Evolutionary conservation across 31 red algal species (phyloP).

Genomic region (Porphyra umbilicalis): DNA sequence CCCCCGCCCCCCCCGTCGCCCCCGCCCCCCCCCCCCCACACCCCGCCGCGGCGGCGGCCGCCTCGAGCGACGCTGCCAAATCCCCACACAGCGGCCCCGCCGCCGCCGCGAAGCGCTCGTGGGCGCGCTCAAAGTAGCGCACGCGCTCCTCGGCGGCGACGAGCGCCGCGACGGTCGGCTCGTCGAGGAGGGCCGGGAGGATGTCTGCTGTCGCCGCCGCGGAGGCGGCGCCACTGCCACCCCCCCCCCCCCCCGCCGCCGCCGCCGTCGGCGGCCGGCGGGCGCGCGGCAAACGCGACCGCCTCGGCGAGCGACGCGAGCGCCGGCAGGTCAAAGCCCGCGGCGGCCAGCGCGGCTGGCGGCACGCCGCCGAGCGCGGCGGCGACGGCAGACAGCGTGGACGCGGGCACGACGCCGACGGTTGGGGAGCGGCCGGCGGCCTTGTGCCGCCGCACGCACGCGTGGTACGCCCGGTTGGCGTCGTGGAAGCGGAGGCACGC

Average conservation of each 20-base stretch:
- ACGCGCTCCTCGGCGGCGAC: constrained; percentile 32
- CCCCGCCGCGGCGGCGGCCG: constrained; percentile 10
- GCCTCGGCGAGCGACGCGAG: constrained; percentile 43
- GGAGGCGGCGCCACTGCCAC: no score
- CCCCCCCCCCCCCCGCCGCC: constrained; percentile 4
- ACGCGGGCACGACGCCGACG: background rate
- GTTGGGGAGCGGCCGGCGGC: background rate
- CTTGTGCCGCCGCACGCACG: constrained; percentile 42
- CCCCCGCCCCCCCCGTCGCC: background rate
- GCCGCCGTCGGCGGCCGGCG: no score
- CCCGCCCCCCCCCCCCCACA: background rate
- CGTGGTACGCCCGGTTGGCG: constrained; percentile 21
- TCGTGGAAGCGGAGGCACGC: constrained; percentile 44
- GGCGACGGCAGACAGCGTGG: background rate
- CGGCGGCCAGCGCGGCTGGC: background rate
- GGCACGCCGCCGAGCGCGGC: constrained; percentile 7
- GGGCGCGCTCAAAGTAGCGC: constrained; percentile 49
- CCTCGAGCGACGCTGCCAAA: constrained; percentile 33
- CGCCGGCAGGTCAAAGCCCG: constrained; percentile 3
- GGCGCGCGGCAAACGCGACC: constrained; percentile 40
- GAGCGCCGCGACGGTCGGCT: constrained; percentile 25
- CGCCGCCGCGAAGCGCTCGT: constrained; percentile 41
- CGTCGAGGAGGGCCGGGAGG: constrained; percentile 17
- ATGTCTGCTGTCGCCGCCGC: no score
- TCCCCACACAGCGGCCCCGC: constrained; percentile 45